Evolutionary conservation across 1,284 basidiomycete species (phyloP), one percentile per base, ranked within the genome.

Genomic region (Ceratobasidium sp.): DNA sequence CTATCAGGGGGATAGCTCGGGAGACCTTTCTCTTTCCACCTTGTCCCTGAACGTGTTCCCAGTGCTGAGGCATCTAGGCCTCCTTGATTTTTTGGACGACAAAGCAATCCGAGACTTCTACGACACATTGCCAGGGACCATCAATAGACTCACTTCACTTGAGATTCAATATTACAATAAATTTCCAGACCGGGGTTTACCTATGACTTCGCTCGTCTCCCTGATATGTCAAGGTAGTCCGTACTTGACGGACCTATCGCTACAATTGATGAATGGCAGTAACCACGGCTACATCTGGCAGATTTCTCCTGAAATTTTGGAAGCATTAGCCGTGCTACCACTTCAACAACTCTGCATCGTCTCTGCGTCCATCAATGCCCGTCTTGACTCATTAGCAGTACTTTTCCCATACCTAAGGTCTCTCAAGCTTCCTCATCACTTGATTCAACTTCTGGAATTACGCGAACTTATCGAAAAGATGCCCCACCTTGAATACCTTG

Each of bases 91-190:
- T 14, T 54, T 25, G 51, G 28, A 54, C 12, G 51, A 54, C 21
- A 25, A 9, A 18, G 11, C 51, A 30, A 54, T 54, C 12, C 51
- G 23, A 30, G 51, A 54, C 51, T 33, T 54, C 28, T 54, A 30
- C 16, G 25, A 16, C 2, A 6, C 16, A 30, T 18, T 54, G 1
- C 51, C 51, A 33, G 28, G 25, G 51, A 7, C 16, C 3, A 54
- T 30, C 16, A 16, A 28, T 8, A 54, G 51, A 18, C 28, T 54
- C 14, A 18, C 23, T 16, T 54, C 51, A n/a, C 56, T 42, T 1
- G 56, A 36, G 33, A 36, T 54, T 28, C 51, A 54, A 30, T 54
- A 59, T 59, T 28, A 21, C 30, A 59, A 42, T 33, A 18, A 21
- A 38, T 59, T 16, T 12, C 18, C 3, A 14, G 25, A 30, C 5